phyloP scores from a whole-genome alignment of 768 basidiomycete genomes.

The Coprinopsis sp. region DNA sequence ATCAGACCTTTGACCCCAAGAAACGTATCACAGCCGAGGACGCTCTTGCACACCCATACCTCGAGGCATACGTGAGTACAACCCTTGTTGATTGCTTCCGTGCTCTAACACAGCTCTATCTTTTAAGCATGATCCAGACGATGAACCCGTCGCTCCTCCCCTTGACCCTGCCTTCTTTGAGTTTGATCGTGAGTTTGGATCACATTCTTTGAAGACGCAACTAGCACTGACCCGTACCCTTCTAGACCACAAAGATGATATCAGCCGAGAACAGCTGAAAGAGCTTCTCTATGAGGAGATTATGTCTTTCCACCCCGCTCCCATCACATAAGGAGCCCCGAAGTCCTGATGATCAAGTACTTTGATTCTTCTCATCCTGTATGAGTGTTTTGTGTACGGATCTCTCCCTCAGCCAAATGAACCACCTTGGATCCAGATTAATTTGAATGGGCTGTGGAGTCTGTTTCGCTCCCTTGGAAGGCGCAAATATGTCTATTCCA shows the following conservation, averaged over 20 bases:
- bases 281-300: conserved; percentile 93
- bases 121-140: conserved; percentile 84
- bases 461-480: no score
- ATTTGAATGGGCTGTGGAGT: no score
- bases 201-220: not conserved
- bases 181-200: conserved; percentile 71
- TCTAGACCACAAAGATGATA: conserved; percentile 89
- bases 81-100: not conserved
- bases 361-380: no score
- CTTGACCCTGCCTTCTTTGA: conserved; percentile 96
- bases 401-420: no score
- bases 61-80: conserved; percentile 80
- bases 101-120: conserved; percentile 10
- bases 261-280: conserved; percentile 93
- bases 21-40: conserved; percentile 94
- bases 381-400: no score
- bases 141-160: conserved; percentile 95
- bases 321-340: conserved; percentile 44
- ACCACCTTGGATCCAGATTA: no score
- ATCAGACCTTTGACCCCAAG: conserved; percentile 93
- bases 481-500: no score
- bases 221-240: not conserved
- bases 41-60: conserved; percentile 90
- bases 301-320: conserved; percentile 73
- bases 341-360: no score